Conservation (phyloP, 106 monocot species). For the Phalaenopsis aphrodite region DNA sequence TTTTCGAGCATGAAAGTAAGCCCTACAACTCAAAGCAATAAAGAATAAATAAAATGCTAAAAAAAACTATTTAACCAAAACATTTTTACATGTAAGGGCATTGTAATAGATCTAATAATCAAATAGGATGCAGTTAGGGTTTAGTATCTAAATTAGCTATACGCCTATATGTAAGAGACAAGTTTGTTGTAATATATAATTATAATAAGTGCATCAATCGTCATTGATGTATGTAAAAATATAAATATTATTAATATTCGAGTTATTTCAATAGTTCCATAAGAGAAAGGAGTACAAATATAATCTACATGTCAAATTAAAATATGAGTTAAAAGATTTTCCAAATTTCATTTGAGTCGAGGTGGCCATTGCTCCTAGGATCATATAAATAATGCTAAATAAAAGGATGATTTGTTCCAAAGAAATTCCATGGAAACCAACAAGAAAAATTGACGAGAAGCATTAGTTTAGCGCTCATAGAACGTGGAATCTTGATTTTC, state of each 20-base stretch:
- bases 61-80: conserved; percentile 5
- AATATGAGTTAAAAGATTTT: not conserved
- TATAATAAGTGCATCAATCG: conserved; percentile 22
- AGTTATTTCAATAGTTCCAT: conserved; percentile 15
- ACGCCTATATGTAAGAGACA: not conserved
- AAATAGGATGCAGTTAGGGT: conserved; percentile 12
- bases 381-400: conserved; percentile 15
- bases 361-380: not conserved
- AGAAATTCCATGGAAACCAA: conserved; percentile 13
- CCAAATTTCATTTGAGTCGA: not conserved
- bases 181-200: conserved; percentile 17
- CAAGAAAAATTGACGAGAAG: not conserved
- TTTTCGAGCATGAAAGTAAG: conserved; percentile 21
- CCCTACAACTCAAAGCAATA: conserved; percentile 21
- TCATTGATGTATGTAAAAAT: conserved; percentile 27
- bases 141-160: not conserved
- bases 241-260: conserved; percentile 11
- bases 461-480: too few species aligned
- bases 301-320: conserved; percentile 3
- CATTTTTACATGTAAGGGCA: not conserved
- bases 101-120: not conserved
- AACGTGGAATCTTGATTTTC: too few species aligned
- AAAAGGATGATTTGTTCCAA: conserved; percentile 22
- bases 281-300: not conserved
- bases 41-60: conserved; percentile 27